phyloP scores from a whole-genome alignment of 2,329 filamentous ascomycete genomes.

The Epichloe glyceriae region DNA sequence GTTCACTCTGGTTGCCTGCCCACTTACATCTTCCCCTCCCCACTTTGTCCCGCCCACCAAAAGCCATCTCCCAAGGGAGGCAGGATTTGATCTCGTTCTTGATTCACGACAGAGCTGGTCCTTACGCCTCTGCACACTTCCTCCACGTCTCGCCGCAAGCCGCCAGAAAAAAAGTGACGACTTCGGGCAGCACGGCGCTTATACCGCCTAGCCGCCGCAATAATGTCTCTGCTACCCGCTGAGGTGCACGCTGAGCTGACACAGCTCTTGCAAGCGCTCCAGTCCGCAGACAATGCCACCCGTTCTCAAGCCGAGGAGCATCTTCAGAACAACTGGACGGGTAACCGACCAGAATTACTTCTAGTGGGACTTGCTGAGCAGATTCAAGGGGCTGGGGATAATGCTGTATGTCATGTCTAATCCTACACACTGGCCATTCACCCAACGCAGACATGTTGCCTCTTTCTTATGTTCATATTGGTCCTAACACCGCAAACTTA shows the following conservation, averaged over 20 bases:
- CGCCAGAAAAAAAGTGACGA: constrained; percentile 4
- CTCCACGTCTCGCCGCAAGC: not conserved
- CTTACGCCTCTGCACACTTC: not conserved
- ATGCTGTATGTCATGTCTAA: constrained; percentile 39
- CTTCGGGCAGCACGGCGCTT: constrained; percentile 11
- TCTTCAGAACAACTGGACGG: constrained; percentile 81
- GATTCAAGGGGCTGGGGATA: constrained; percentile 63
- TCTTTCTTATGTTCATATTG: not conserved
- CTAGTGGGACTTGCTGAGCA: constrained; percentile 93
- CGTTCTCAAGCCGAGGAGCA: constrained; percentile 82
- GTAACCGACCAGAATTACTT: constrained; percentile 67
- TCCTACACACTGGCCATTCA: not conserved
- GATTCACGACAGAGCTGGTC: not conserved
- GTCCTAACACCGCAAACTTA: constrained; percentile 23
- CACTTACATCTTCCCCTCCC: constrained; percentile 11
- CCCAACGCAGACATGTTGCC: not conserved
- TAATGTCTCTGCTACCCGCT: constrained; percentile 70
- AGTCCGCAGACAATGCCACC: constrained; percentile 77
- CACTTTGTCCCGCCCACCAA: constrained; percentile 14
- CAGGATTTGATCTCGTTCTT: constrained; percentile 6
- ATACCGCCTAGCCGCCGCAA: constrained; percentile 13
- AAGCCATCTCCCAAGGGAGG: constrained; percentile 7
- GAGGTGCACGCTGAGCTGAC: constrained; percentile 75
- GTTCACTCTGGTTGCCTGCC: not conserved
- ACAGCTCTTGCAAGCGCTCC: constrained; percentile 77